phyloP scores from a whole-genome alignment of 495 filamentous ascomycete genomes.

The Trypethelium eluteriae region DNA sequence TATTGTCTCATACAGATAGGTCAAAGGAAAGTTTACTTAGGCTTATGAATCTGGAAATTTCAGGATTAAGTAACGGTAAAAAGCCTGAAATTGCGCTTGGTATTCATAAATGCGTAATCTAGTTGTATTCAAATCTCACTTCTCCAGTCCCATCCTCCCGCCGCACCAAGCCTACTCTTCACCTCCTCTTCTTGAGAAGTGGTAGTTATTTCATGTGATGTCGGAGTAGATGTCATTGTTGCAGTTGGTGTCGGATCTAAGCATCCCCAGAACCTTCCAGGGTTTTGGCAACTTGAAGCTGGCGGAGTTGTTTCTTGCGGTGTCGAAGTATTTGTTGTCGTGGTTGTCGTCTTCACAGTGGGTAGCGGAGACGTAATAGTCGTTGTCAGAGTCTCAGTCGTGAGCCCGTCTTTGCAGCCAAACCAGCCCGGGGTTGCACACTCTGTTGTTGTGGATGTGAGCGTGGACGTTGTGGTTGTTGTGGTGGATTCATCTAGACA shows the following conservation, averaged over 20 bases:
- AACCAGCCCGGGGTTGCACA: conserved; percentile 35
- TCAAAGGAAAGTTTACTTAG: neutral
- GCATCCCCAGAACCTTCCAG: neutral
- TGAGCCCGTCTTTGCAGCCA: conserved; percentile 37
- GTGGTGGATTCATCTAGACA: conserved; percentile 55
- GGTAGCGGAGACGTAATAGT: conserved; percentile 12
- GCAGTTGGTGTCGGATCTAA: neutral
- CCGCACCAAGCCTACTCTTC: neutral
- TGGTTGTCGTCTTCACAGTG: conserved; percentile 26
- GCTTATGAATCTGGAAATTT: neutral
- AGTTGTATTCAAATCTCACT: neutral
- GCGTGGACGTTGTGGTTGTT: conserved; percentile 40
- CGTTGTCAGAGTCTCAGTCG: conserved; percentile 19
- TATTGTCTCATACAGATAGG: neutral
- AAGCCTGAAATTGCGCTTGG: too few relatives aligned
- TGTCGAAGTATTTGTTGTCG: conserved; percentile 50
- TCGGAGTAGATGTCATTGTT: neutral
- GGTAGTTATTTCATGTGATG: neutral
- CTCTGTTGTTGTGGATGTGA: conserved; percentile 36
- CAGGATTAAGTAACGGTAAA: neutral
- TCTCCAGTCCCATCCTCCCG: conserved; percentile 3
- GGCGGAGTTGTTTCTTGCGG: conserved; percentile 46
- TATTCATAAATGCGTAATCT: neutral
- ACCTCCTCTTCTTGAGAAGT: neutral
- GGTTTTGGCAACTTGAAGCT: conserved; percentile 16